Conservation (phyloP, 2,329 filamentous ascomycete species). For the Fusarium nodosum region DNA sequence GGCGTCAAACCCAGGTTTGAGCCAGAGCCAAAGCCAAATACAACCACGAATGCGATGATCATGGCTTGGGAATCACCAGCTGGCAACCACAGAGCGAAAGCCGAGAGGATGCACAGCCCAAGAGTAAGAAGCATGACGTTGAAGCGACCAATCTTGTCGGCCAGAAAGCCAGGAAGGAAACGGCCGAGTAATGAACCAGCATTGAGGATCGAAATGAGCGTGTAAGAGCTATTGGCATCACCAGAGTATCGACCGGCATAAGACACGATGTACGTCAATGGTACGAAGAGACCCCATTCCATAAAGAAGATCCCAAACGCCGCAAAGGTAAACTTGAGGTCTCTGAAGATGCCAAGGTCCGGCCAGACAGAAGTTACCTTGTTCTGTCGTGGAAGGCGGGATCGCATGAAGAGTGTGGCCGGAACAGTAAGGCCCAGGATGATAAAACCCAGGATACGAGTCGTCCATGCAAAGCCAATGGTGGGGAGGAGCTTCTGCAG, state of each 20-base stretch:
- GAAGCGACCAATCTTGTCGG: conserved; percentile 83
- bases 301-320: conserved; percentile 76
- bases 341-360: conserved; percentile 72
- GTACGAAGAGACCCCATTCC: conserved; percentile 79
- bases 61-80: conserved; percentile 66
- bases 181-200: conserved; percentile 82
- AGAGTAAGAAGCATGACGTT: conserved; percentile 82
- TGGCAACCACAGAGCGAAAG: conserved; percentile 80
- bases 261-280: conserved; percentile 81
- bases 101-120: conserved; percentile 64
- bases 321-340: conserved; percentile 71
- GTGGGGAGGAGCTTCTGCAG: conserved; percentile 62
- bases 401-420: conserved; percentile 63
- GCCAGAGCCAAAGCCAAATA: conserved; percentile 85
- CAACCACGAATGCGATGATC: conserved; percentile 75
- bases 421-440: conserved; percentile 62
- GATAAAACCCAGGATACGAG: conserved; percentile 65
- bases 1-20: conserved; percentile 83
- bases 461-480: conserved; percentile 64
- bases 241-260: conserved; percentile 68
- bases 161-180: conserved; percentile 79
- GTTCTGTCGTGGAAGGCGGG: conserved; percentile 65
- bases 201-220: conserved; percentile 85
- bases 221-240: conserved; percentile 62
- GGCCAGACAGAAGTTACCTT: conserved; percentile 61